Base-by-base conservation (phyloP, 345 rosid species). In the Citrus medica region DNA sequence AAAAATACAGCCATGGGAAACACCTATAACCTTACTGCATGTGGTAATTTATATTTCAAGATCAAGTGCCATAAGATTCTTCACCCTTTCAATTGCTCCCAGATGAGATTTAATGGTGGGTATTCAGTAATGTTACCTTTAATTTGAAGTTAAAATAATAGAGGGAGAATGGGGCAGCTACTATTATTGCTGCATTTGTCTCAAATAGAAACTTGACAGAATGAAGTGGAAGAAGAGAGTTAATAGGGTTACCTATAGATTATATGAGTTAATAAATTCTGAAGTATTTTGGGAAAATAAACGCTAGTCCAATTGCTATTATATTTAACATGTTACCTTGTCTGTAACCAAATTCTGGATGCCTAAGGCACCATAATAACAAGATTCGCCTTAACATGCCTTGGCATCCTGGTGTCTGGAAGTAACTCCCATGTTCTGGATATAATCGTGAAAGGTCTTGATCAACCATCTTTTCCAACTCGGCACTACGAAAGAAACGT, bases 381-480 rank as follows among this genome's bases (percentile, higher is more conserved):
- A 94, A 79, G 67, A 96, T 89, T 35, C 98, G 88, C 79, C 99
- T 96, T 53, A 96, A 79, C 92, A 96, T 89, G 51, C 99, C 97
- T 87, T 96, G 99, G 81, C 98, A 96, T 64, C 95, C 97, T 61
- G 95, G 89, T 62, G 99, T 92, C 85, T 96, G 99, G 75, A 96
- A 96, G 89, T 90, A 96, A 72, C 90, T 94, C 77, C 92, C 94
- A 75, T 94, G 97, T 80, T 92, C 98, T 0, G 99, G 99, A 87
- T 96, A 96, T 76, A 96, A 87, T 59, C 99, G 92, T 1, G 98
- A 90, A 17, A 96, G 86, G 84, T 96, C 99, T 83, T 94, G 94
- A 83, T 96, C 98, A 73, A 96, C 89, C 74, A 93, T 94, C 85
- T 92, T 96, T 82, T 94, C 99, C 75, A 96, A 85, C 88, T 94